Base-by-base conservation (phyloP, 306 rosid species). In the Styphnolobium japonicum region DNA sequence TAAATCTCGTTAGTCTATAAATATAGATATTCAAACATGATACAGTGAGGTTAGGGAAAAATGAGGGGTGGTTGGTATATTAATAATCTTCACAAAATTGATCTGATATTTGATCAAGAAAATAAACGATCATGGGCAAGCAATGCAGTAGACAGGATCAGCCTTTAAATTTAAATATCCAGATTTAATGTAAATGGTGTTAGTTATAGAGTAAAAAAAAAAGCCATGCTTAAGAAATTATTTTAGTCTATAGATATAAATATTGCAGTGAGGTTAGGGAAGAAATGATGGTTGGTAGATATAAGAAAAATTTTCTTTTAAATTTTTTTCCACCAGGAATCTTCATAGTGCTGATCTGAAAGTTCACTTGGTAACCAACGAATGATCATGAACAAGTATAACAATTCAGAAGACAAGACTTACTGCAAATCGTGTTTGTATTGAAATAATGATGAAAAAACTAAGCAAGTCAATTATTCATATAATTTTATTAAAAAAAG, bases 21-120 rank as follows among this genome's bases (percentile, higher is more conserved):
- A 77, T 40, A 51, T 57, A 40, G 73, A 42, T 45, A 42, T 71
- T 66, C 52, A 67, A 67, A 63, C 22, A 14, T 66, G 36, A 39
- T 64, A 18, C 39, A 22, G 10, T 39, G 37, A 36, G 78, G 73
- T 73, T 42, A 65, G 56, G 39, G 19, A 36, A 52, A 80, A 71
- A 45, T 45, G 62, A 39, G n/a, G 34, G 19, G 36, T 63, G 22
- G 53, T 31, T 79, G 66, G 18, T 37, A 15, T 49, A n/a, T n/a
- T n/a, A 14, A 49, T 39, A 3, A 63, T 75, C 22, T 75, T 49
- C n/a, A 34, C n/a, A 49, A 2, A 53, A 55, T 36, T 56, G 15
- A 10, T 22, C 36, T 22, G 11, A 4, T 29, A 74, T 40, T 9
- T 78, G 27, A 31, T 48, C 56, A 37, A 7, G 7, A 77, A 52